Base-by-base conservation (phyloP, 495 filamentous ascomycete genomes). In the Achaetomiella virescens region DNA sequence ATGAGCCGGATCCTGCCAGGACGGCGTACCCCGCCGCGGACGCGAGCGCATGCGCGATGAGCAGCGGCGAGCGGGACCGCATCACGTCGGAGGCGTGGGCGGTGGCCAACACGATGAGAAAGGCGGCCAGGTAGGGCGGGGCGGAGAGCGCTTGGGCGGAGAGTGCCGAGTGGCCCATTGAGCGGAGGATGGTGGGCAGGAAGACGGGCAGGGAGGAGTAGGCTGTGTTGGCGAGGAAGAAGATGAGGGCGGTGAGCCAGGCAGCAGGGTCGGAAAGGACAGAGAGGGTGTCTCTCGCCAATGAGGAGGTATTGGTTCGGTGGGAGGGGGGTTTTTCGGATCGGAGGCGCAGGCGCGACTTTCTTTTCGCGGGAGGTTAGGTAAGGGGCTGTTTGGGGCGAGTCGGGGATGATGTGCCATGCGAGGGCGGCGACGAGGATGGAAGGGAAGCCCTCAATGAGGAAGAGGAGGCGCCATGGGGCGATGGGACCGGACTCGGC, bases 201-300 rank as follows among this genome's bases (percentile, higher is more conserved):
- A 93, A 95, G 15, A 90, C 87, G 3, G 90, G 88, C 3, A 96
- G 77, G 2, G 88, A 91, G 35, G 85, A 84, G 70, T 92, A 95
- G 55, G 87, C 72, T 61, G 80, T 71, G 65, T 83, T 83, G 40
- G 78, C 72, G 52, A 78, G 74, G 68, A 82, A 78, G 66, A 79
- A 74, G 63, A 83, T 82, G 18, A 69, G 37, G 20, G 88, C 82
- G 17, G 85, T 85, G 12, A 90, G 74, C 67, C 87, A 90, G 40
- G 80, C 78, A 53, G 81, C 83, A 8, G 85, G 84, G 66, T 88
- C 83, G n/a, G 57, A 49, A 22, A 88, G 66, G 15, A 66, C 69
- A 6, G 64, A 29, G 35, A 73, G 61, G 41, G 62, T 47, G 40
- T 67, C 65, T 22, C 47, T 29, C 1, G 77, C n/a, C n/a, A n/a